These are phyloP conservation scores for Blastobotrys capitulatus DNA, from an alignment of 1,139 yeast genomes.

Conservation along the genomic window DNA sequence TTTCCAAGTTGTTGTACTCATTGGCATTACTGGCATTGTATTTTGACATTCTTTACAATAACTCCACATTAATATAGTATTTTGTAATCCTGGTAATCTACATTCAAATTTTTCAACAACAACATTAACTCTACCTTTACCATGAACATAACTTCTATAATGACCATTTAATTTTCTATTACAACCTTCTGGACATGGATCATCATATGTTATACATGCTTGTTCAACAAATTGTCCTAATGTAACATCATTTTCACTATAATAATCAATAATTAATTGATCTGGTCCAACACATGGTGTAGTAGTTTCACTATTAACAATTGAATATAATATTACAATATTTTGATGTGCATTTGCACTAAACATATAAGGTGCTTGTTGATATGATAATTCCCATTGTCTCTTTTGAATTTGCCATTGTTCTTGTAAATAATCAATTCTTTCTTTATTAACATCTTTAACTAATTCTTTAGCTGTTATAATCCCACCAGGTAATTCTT, in stretches of 20 bases:
- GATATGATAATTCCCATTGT: conserved; percentile 59
- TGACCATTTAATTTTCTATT: conserved; percentile 69
- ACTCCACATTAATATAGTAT: conserved; percentile 87
- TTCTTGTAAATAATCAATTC: conserved; percentile 24
- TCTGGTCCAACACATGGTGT: conserved; percentile 95
- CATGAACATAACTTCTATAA: conserved; percentile 84
- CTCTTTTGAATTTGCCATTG: conserved; percentile 35
- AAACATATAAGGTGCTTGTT: conserved; percentile 46
- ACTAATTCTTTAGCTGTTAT: conserved; percentile 22
- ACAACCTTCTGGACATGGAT: conserved; percentile 75
- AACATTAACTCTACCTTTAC: conserved; percentile 75
- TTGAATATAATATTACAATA: conserved; percentile 70
- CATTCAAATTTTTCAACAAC: conserved; percentile 58
- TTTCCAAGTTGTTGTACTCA: conserved; percentile 87
- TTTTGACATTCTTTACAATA: conserved; percentile 74
- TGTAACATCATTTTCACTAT: conserved; percentile 87
- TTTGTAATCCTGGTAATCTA: conserved; percentile 53
- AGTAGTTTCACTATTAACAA: conserved; percentile 77
- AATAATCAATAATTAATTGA: conserved; percentile 72
- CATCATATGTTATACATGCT: conserved; percentile 60
- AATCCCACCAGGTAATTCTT: conserved; percentile 25
- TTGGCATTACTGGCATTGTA: conserved; percentile 73
- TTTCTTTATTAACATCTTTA: conserved; percentile 23
- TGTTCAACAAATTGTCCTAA: conserved; percentile 86
- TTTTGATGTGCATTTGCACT: conserved; percentile 73